These are phyloP conservation scores for Hortiboletus rubellus DNA, from an alignment of 1,284 basidiomycete genomes.

Conservation along the genomic window DNA sequence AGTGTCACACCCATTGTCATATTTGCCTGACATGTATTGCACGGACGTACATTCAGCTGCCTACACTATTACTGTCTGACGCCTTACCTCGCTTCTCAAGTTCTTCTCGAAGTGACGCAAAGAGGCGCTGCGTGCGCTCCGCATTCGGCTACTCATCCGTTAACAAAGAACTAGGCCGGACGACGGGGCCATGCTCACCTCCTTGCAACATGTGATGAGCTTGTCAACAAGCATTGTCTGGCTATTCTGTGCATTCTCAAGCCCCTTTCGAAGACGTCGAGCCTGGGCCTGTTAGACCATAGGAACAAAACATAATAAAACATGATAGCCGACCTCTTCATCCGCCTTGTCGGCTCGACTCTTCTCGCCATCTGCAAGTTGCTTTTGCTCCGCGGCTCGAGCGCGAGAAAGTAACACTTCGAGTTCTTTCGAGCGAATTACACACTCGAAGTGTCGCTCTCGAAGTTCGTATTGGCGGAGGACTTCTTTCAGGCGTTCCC, in stretches of 20 bases:
- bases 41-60: slow-evolving; percentile 40
- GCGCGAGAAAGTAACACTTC: slow-evolving; percentile 81
- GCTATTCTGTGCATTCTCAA: slow-evolving; percentile 71
- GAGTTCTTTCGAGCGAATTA: slow-evolving; percentile 83
- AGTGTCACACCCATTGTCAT: slow-evolving; percentile 3
- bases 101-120: slow-evolving; percentile 77
- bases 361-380: slow-evolving; percentile 73
- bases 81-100: slow-evolving; percentile 62
- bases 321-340: slow-evolving; percentile 55
- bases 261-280: slow-evolving; percentile 64
- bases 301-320: slow-evolving; percentile 20
- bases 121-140: slow-evolving; percentile 74
- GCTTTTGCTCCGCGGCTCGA: slow-evolving; percentile 79
- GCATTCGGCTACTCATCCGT: slow-evolving; percentile 63
- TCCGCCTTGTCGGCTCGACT: slow-evolving; percentile 63
- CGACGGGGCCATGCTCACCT: slow-evolving; percentile 49
- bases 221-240: slow-evolving; percentile 78
- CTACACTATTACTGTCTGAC: slow-evolving; percentile 48
- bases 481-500: slow-evolving; percentile 79
- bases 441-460: slow-evolving; percentile 84
- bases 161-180: not conserved
- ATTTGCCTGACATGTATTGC: slow-evolving; percentile 14
- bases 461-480: slow-evolving; percentile 82
- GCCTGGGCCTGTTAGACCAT: slow-evolving; percentile 42
- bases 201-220: slow-evolving; percentile 77